These are phyloP conservation scores for Periconia sp. DNA, from an alignment of 2,329 filamentous ascomycete genomes.

Conservation along the genomic window DNA sequence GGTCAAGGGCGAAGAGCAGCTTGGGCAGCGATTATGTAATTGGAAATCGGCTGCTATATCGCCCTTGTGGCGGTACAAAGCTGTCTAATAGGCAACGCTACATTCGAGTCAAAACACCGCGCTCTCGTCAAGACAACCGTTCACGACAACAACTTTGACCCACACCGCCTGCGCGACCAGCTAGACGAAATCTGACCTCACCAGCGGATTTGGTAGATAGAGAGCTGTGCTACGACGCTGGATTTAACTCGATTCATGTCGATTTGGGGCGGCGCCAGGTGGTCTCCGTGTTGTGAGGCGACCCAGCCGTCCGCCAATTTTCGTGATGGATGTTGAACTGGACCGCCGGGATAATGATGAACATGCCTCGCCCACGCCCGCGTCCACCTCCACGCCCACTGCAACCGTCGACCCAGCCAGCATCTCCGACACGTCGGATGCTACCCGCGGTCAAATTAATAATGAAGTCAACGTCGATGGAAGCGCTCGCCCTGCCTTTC, in stretches of 20 bases:
- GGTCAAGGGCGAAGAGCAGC: no score
- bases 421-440: slow-evolving; percentile 19
- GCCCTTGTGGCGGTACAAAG: no score
- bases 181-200: slow-evolving; percentile 33
- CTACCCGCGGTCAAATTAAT: slow-evolving; percentile 16
- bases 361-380: slow-evolving; percentile 14
- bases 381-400: not conserved
- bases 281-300: slow-evolving; percentile 23
- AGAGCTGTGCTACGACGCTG: slow-evolving; percentile 23
- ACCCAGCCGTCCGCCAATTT: slow-evolving; percentile 15
- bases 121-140: slow-evolving; percentile 12
- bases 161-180: slow-evolving; percentile 27
- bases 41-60: no score
- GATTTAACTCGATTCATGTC: slow-evolving; percentile 29
- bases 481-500: not conserved
- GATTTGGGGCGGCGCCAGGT: slow-evolving; percentile 33
- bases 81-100: no score
- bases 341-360: slow-evolving; percentile 29
- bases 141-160: slow-evolving; percentile 26
- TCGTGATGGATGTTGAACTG: slow-evolving; percentile 27
- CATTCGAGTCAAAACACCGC: not conserved
- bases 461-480: not conserved
- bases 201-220: slow-evolving; percentile 20
- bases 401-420: slow-evolving; percentile 18
- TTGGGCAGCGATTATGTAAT: no score